A percentile compares a stretch with the other conserved stretches of the same genome.
phyloP scores from a whole-genome alignment of 2,329 filamentous ascomycete species.

The Colletotrichum spaethianum region DNA sequence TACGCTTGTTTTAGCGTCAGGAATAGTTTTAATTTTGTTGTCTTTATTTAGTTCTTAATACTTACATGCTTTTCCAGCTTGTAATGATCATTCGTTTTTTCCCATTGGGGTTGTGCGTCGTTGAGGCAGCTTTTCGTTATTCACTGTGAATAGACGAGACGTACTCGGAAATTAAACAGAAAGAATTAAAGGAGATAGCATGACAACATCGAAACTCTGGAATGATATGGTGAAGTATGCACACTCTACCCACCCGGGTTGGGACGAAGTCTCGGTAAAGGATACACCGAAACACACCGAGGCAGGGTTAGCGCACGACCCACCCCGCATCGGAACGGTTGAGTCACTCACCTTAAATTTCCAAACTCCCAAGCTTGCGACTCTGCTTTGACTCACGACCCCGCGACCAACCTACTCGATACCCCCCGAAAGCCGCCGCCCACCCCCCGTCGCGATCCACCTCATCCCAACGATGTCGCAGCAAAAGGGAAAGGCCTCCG shows the following conservation, averaged over 20 bases:
- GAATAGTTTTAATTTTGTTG: too few species aligned
- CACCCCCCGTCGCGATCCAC: conserved; percentile 30
- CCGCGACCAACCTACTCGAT: conserved; percentile 23
- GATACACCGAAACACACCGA: conserved; percentile 23
- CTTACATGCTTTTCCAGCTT: too few species aligned
- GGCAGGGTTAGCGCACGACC: conserved; percentile 20
- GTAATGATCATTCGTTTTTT: neutral
- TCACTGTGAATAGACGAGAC: neutral
- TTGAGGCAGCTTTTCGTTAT: neutral
- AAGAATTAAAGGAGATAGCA: neutral
- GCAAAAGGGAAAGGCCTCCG: conserved; percentile 56
- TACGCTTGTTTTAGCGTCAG: accelerated
- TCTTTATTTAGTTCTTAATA: too few species aligned
- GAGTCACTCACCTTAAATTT: conserved; percentile 43
- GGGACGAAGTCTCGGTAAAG: conserved; percentile 1
- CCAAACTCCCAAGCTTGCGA: conserved; percentile 22
- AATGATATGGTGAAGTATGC: neutral
- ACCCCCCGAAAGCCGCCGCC: conserved; percentile 17
- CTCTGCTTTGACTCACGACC: conserved; percentile 28
- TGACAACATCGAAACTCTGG: neutral
- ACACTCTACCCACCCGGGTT: neutral
- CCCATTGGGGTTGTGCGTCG: neutral
- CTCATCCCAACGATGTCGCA: conserved; percentile 57
- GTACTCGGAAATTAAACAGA: accelerated
- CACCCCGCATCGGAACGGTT: conserved; percentile 27